Evolutionary conservation across 176 grass and related monocot genomes (phyloP).

Genomic region (Zoysia japonica): DNA sequence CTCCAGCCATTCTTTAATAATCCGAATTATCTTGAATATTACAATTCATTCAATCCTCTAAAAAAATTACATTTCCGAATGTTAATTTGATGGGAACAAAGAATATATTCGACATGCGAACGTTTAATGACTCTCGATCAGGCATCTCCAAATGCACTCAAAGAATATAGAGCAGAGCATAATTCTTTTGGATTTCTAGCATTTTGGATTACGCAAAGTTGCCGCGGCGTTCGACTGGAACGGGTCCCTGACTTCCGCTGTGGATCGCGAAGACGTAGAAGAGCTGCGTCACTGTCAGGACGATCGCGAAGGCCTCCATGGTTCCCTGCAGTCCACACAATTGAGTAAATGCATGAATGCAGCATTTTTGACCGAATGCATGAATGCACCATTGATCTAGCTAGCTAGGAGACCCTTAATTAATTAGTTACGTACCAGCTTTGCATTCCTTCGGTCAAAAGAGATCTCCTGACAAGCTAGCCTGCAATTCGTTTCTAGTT

Average conservation of each 20-base stretch:
- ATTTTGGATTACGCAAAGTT: not conserved
- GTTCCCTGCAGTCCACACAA: conserved; percentile 46
- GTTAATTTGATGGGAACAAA: not conserved
- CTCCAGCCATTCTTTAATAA: too few relatives aligned
- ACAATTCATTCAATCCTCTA: not conserved
- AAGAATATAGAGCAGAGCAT: not conserved
- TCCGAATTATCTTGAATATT: not conserved
- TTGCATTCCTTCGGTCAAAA: conserved; percentile 65
- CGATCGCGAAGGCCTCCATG: conserved; percentile 88
- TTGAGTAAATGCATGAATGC: too few relatives aligned
- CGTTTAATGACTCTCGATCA: not conserved
- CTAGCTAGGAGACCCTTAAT: too few relatives aligned
- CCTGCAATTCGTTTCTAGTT: conserved; percentile 20
- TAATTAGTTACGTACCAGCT: conserved; percentile 45
- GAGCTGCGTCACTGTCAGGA: conserved; percentile 74
- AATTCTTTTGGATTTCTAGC: not conserved
- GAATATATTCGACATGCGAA: not conserved
- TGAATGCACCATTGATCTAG: too few relatives aligned
- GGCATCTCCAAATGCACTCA: not conserved
- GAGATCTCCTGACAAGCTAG: conserved; percentile 75
- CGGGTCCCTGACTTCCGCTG: conserved; percentile 25
- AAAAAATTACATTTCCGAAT: not conserved
- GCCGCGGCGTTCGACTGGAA: conserved; percentile 23
- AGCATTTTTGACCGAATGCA: too few relatives aligned
- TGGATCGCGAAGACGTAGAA: conserved; percentile 71